Evolutionary conservation across 768 basidiomycete species (phyloP), one percentile per base, ranked within the genome.

Genomic region (Strobilomyces confusus): DNA sequence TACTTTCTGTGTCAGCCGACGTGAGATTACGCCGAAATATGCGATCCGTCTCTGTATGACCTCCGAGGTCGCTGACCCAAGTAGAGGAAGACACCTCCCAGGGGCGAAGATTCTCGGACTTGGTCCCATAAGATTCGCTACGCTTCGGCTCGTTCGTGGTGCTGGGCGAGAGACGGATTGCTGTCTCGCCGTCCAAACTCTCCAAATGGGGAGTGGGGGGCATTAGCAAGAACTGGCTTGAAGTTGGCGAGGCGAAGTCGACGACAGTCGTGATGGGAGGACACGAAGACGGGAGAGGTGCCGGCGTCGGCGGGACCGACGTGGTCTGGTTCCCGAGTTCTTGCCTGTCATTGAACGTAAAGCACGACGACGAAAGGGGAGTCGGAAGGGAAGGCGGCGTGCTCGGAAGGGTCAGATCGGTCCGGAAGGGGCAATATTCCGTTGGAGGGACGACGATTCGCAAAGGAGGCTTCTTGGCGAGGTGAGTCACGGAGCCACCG

Each of bases 351-450:
- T 49, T 57, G 41, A 59, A 63, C 13, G 55, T 61, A 30, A 69
- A 67, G 47, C 68, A 68, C 1, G 65, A 69, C 11, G 63, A 68
- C 0, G 62, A 58, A 44, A 68, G 38, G 9, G 66, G 58, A 22
- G 63, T 58, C 26, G 60, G 56, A 53, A 71, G 63, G 44, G 60
- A 58, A 37, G 53, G 59, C 11, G 68, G 63, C 9, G 65, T 63
- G 17, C 63, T 59, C 40, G 69, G 69, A 54, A 67, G 58, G 5
- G 59, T 65, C n/a, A 71, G 56, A 42, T 71, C 61, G 17, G 65
- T 67, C 36, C 65, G 61, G 51, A 67, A 69, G n/a, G 67, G 67
- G 54, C 65, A 70, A 48, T 69, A 68, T 55, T 70, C 69, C 29
- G 69, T 61, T 15, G 67, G 65, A 14, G 69, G 69, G 45, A 69